phyloP scores from a whole-genome alignment of 2,329 filamentous ascomycete genomes.

The Colletotrichum spinosum region DNA sequence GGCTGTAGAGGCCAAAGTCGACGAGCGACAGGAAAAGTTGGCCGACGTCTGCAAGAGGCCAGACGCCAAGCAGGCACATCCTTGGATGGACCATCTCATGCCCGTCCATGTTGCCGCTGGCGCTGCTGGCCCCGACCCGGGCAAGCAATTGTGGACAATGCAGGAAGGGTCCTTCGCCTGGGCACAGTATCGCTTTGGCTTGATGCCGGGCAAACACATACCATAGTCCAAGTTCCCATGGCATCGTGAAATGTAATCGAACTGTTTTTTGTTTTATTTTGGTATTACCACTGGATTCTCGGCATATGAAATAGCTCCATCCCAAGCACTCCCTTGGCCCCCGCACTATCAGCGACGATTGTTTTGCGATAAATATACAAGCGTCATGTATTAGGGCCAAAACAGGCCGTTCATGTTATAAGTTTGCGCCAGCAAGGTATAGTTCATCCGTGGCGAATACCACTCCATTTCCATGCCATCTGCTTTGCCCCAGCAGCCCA shows the following conservation, averaged over 20 bases:
- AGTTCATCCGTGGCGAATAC: too few relatives aligned
- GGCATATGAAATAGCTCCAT: neutral
- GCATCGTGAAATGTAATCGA: neutral
- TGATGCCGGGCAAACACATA: neutral
- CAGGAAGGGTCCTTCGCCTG: conserved; percentile 59
- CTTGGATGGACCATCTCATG: conserved; percentile 63
- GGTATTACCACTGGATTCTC: conserved; percentile 3
- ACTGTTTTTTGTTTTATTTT: neutral
- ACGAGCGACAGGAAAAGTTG: conserved; percentile 53
- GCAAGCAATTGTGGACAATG: conserved; percentile 57
- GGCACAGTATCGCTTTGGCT: conserved; percentile 60
- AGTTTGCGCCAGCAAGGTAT: too few relatives aligned
- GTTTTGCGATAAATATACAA: conserved; percentile 18
- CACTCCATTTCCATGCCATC: too few relatives aligned
- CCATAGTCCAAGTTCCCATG: neutral
- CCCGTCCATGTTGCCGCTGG: conserved; percentile 60
- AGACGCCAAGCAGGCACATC: conserved; percentile 61
- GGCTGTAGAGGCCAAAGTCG: conserved; percentile 54
- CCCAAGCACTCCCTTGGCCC: neutral
- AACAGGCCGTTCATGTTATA: too few relatives aligned
- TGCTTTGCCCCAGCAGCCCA: too few relatives aligned
- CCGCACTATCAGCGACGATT: neutral
- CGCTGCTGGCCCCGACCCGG: conserved; percentile 56
- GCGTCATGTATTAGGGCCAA: conserved; percentile 22
- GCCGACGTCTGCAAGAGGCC: conserved; percentile 52